Conservation (phyloP, 352 stramenopile species). For the Peronospora farinosa region DNA sequence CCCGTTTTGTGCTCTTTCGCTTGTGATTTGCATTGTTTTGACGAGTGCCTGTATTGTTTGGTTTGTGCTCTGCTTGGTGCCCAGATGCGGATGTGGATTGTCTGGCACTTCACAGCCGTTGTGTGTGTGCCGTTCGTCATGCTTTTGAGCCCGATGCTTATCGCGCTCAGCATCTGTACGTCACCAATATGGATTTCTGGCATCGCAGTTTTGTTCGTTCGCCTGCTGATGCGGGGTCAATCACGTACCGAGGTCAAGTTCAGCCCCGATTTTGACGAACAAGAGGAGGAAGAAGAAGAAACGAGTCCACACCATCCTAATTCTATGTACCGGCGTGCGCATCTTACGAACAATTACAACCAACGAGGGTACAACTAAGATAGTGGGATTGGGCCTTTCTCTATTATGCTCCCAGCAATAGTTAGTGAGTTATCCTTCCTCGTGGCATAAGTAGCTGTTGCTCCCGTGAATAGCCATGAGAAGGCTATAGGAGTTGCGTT, state of each 20-base stretch:
- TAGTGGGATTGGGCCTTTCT: neutral
- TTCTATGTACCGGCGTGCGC: conserved; percentile 40
- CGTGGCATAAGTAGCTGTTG: conserved; percentile 11
- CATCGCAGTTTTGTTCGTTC: conserved; percentile 50
- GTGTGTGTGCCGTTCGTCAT: conserved; percentile 70
- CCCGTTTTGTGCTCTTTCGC: neutral
- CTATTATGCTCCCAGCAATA: conserved; percentile 8
- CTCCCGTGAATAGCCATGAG: conserved; percentile 2
- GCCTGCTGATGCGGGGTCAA: conserved; percentile 33
- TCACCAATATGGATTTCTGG: conserved; percentile 70
- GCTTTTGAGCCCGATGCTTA: conserved; percentile 68
- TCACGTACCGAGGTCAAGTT: conserved; percentile 37
- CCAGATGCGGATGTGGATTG: conserved; percentile 49
- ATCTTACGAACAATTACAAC: conserved; percentile 28
- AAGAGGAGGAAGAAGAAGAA: conserved; percentile 40
- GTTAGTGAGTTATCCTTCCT: conserved; percentile 31
- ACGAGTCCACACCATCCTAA: conserved; percentile 40
- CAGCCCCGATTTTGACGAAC: conserved; percentile 30
- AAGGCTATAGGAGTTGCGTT: neutral
- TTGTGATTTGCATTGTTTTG: conserved; percentile 4
- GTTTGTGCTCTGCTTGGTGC: neutral
- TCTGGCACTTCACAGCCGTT: conserved; percentile 62
- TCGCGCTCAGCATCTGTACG: conserved; percentile 68
- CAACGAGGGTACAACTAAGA: conserved; percentile 24
- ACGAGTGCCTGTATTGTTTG: neutral